A percentile compares a stretch with the other conserved stretches of the same genome.
These are phyloP conservation scores for Euphorbia lathyris DNA, from an alignment of 345 rosid species.

Conservation along the genomic window DNA sequence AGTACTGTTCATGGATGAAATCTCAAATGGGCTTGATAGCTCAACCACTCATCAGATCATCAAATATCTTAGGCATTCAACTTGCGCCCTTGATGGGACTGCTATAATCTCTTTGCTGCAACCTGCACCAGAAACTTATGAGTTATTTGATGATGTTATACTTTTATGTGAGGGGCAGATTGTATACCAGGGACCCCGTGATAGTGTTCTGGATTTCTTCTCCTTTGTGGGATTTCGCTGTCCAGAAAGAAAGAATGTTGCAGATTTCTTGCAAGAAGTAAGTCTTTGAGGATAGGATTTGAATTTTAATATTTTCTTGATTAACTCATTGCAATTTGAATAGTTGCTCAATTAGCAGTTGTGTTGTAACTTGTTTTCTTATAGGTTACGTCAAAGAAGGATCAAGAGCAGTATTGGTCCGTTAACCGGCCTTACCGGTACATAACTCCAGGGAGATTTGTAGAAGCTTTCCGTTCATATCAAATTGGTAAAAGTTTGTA, in stretches of 20 bases:
- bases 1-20: constrained; percentile 97
- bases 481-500: constrained; percentile 55
- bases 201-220: constrained; percentile 68
- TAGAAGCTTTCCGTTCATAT: constrained; percentile 68
- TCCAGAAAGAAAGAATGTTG: constrained; percentile 93
- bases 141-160: constrained; percentile 85
- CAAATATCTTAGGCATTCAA: constrained; percentile 82
- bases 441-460: constrained; percentile 80
- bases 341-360: neutral
- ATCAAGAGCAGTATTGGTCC: constrained; percentile 97
- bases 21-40: constrained; percentile 95
- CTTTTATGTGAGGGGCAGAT: constrained; percentile 94
- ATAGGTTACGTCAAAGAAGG: constrained; percentile 89
- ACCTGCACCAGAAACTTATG: constrained; percentile 93
- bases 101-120: constrained; percentile 86
- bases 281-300: constrained; percentile 23
- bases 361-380: constrained; percentile 11
- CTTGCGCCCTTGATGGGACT: constrained; percentile 78
- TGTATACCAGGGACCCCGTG: constrained; percentile 89
- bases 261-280: constrained; percentile 98
- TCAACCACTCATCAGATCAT: constrained; percentile 91
- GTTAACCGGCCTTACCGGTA: constrained; percentile 67
- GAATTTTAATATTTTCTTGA: neutral
- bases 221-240: constrained; percentile 74
- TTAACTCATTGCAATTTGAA: neutral